These are phyloP conservation scores for Pleoardoris graminearum DNA, from an alignment of 2,329 filamentous ascomycete species.

Conservation along the genomic window DNA sequence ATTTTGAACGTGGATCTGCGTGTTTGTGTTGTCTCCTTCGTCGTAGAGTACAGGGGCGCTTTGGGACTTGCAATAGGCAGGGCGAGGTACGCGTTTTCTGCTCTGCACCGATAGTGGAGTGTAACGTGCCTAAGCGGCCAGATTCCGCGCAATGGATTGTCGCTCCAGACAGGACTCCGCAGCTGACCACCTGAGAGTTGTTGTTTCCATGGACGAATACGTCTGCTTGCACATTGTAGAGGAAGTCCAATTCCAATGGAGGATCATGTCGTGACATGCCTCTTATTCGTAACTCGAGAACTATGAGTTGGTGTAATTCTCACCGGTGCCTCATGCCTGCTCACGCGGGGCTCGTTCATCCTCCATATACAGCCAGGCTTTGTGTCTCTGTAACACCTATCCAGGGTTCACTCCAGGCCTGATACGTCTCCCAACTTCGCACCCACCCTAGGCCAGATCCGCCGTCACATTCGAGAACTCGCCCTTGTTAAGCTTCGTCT, in stretches of 20 bases:
- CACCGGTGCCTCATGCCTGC: neutral
- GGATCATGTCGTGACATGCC: neutral
- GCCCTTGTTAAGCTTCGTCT: constrained; percentile 97
- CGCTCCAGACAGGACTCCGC: too few relatives aligned
- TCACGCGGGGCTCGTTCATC: neutral
- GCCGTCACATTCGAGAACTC: constrained; percentile 97
- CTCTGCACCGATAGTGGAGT: too few relatives aligned
- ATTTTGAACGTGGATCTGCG: too few relatives aligned
- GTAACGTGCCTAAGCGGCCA: too few relatives aligned
- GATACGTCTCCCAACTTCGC: neutral
- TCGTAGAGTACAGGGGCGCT: too few relatives aligned
- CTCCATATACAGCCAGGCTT: neutral
- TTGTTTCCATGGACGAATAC: neutral
- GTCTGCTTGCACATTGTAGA: neutral
- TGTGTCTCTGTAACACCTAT: neutral
- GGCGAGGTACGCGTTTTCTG: too few relatives aligned
- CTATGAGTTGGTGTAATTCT: neutral
- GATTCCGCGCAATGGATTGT: too few relatives aligned
- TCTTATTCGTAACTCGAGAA: neutral
- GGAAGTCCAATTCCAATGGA: too few relatives aligned
- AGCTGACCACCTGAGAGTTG: too few relatives aligned
- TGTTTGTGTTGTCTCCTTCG: too few relatives aligned
- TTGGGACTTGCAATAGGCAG: too few relatives aligned
- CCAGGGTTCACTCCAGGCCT: neutral
- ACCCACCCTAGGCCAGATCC: constrained; percentile 59